phyloP scores from a whole-genome alignment of 345 rosid genomes.

The Anastatica hierochuntica region DNA sequence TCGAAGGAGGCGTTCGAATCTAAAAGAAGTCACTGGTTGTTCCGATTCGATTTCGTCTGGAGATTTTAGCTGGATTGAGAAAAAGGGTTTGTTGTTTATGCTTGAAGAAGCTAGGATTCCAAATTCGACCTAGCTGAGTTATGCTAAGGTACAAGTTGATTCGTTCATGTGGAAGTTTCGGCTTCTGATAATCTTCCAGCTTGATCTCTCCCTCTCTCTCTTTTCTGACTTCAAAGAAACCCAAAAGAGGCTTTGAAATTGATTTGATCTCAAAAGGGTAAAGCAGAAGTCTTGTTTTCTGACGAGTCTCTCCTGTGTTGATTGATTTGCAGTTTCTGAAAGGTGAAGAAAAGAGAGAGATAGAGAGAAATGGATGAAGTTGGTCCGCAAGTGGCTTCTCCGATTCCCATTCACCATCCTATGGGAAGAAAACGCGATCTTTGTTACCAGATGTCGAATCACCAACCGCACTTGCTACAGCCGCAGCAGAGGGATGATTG shows the following conservation, averaged over 20 bases:
- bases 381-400: conserved; percentile 51
- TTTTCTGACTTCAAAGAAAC: too few relatives aligned
- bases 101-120: conserved; percentile 1
- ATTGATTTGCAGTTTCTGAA: conserved; percentile 8
- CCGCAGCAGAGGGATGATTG: conserved; percentile 34
- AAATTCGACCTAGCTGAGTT: background rate
- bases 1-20: too few relatives aligned
- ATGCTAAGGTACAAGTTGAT: too few relatives aligned
- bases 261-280: too few relatives aligned
- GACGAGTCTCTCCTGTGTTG: background rate
- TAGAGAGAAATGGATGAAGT: conserved; percentile 51
- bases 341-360: background rate
- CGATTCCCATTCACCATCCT: conserved; percentile 41
- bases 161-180: too few relatives aligned
- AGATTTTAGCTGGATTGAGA: too few relatives aligned
- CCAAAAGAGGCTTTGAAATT: too few relatives aligned
- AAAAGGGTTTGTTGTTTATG: conserved; percentile 1
- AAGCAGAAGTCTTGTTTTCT: too few relatives aligned
- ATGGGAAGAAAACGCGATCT: conserved; percentile 53
- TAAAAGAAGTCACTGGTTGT: too few relatives aligned
- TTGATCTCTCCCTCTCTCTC: too few relatives aligned
- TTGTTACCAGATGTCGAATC: conserved; percentile 28
- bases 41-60: too few relatives aligned
- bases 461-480: conserved; percentile 18
- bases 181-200: too few relatives aligned